Evolutionary conservation across 257 asterid species (phyloP), one percentile per base, ranked within the genome.

Genomic region (Solanum pinnatisectum): DNA sequence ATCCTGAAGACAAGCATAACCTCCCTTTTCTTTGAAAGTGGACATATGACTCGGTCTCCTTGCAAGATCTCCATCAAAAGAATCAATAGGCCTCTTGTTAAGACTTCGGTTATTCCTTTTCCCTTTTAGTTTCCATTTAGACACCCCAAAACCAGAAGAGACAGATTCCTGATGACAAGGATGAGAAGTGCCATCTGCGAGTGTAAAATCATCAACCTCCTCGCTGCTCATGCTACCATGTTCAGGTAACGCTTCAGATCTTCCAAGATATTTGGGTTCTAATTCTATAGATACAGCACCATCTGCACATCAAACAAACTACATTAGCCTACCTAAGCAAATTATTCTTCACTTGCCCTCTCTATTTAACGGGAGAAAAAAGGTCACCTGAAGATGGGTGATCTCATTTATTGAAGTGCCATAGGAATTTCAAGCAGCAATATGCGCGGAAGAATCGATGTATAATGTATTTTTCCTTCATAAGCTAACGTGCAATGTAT

Each of bases 211-310:
- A 91, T 96, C 98, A 73, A 90, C 83, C 87, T 97, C 98, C 56
- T 95, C 97, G 85, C 99, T 93, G 90, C 95, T 94, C 86, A 94
- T 87, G 93, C 98, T 94, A 91, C 94, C 96, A 89, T 92, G 95
- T 88, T 92, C 98, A 74, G 90, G 97, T 11, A 65, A 93, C 65
- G 91, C 87, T 81, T 89, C 95, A 82, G 89, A 92, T 92, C 94
- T 92, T 84, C 92, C 93, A 4, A 96, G 95, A 89, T 97, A 97
- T 91, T 97, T 97, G 49, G 98, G 99, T 83, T 89, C 95, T 87
- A 97, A 89, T 89, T 96, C 99, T 88, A 97, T 93, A 89, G 95
- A 95, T 63, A 93, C 98, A 23, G 97, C 97, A 87, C 97, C 98
- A 91, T 96, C 99, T 96, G 94, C 86, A 88, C 60, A 90, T 87